These are phyloP conservation scores for Eimeria maxima DNA, from an alignment of 169 alveolate species.

Conservation along the genomic window DNA sequence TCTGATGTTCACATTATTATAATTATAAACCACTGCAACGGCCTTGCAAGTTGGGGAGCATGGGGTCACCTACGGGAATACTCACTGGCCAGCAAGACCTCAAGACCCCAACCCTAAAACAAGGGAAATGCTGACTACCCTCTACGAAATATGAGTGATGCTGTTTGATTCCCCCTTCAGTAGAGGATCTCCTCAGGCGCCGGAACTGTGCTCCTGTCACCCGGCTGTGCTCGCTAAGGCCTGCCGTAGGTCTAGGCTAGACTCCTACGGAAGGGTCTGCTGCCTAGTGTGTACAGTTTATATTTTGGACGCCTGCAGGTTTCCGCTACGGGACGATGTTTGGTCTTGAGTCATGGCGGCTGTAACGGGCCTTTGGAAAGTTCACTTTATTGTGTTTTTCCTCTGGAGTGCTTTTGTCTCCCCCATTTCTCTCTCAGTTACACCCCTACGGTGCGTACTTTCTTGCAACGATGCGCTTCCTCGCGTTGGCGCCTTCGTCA, in stretches of 20 bases:
- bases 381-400: background rate
- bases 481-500: background rate
- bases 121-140: background rate
- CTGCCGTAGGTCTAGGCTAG: background rate
- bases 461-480: background rate
- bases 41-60: background rate
- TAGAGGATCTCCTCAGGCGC: background rate
- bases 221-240: background rate
- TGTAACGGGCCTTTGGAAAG: slow-evolving; percentile 24
- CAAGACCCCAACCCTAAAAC: background rate
- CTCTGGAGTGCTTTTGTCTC: background rate
- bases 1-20: background rate
- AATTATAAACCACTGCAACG: background rate
- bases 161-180: background rate
- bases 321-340: slow-evolving; percentile 7
- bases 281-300: background rate
- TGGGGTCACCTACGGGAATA: background rate
- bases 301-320: background rate
- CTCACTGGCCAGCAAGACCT: background rate
- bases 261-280: background rate
- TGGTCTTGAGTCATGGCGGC: slow-evolving; percentile 36
- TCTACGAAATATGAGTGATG: background rate
- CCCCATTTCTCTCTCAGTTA: slow-evolving; percentile 13
- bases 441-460: background rate
- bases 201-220: background rate